A percentile compares a stretch with the other conserved stretches of the same genome.
Conservation (phyloP, 768 basidiomycete genomes). For the Butyriboletus loyo region DNA sequence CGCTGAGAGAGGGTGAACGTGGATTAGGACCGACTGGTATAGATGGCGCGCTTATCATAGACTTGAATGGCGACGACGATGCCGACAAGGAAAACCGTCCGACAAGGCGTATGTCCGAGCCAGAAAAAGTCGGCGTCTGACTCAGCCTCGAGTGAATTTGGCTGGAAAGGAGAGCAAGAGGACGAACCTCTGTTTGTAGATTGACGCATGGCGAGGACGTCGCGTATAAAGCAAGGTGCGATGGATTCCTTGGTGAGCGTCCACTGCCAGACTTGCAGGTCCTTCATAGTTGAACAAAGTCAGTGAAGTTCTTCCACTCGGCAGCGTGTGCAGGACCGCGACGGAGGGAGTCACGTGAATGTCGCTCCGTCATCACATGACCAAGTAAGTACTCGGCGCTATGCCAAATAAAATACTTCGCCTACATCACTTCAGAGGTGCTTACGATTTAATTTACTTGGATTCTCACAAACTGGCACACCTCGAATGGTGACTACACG, state of each 20-base stretch:
- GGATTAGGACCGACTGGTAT: constrained; percentile 42
- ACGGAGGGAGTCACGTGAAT: background rate
- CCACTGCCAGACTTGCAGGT: constrained; percentile 43
- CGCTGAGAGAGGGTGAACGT: background rate
- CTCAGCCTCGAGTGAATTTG: background rate
- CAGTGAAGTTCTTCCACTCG: too few species aligned
- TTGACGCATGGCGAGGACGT: constrained; percentile 47
- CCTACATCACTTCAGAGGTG: background rate
- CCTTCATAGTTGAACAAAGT: constrained; percentile 5
- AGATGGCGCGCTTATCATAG: constrained; percentile 58
- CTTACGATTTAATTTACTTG: background rate
- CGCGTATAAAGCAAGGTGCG: constrained; percentile 53
- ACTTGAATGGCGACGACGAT: constrained; percentile 60
- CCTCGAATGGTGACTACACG: background rate
- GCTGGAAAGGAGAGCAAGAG: background rate
- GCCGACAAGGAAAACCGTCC: constrained; percentile 58
- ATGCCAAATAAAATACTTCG: too few species aligned
- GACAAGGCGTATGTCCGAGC: constrained; percentile 70
- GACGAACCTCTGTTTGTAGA: constrained; percentile 31
- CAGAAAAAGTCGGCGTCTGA: constrained; percentile 62
- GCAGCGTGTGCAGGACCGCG: too few species aligned
- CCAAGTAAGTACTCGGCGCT: too few species aligned
- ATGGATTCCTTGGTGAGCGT: constrained; percentile 53
- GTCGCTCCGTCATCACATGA: background rate
- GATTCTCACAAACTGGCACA: background rate